Conservation (phyloP, 495 filamentous ascomycete species). For the Aspergillus heteromorphus region DNA sequence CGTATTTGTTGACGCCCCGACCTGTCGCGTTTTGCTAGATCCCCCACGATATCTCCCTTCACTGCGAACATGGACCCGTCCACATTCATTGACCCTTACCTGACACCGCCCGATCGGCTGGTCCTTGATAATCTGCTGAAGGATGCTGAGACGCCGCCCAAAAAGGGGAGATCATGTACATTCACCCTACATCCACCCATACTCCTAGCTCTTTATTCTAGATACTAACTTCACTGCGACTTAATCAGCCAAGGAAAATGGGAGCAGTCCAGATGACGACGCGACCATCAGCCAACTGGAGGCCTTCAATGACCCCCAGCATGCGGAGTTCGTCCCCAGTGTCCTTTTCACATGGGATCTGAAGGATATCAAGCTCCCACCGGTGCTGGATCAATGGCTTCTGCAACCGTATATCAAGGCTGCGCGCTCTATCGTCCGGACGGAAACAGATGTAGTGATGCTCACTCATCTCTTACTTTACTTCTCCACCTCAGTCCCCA, state of each 20-base stretch:
- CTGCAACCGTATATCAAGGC: conserved; percentile 52
- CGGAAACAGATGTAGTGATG: conserved; percentile 67
- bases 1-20: background rate
- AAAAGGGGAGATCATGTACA: conserved; percentile 14
- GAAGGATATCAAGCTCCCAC: conserved; percentile 33
- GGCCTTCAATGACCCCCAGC: conserved; percentile 47
- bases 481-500: conserved; percentile 60
- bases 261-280: conserved; percentile 13
- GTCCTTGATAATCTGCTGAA: conserved; percentile 44
- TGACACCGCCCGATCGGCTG: conserved; percentile 44
- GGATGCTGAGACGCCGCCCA: conserved; percentile 18
- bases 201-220: background rate
- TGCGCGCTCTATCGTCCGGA: conserved; percentile 51
- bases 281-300: conserved; percentile 38
- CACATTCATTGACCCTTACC: conserved; percentile 41
- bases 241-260: conserved; percentile 12
- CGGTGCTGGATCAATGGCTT: conserved; percentile 38
- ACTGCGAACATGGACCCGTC: conserved; percentile 27
- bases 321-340: conserved; percentile 47
- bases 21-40: background rate
- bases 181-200: conserved; percentile 6
- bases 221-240: background rate
- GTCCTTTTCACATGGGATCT: conserved; percentile 49
- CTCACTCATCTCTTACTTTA: conserved; percentile 71
- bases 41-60: background rate